A percentile compares a stretch with the other conserved stretches of the same genome.
phyloP scores from a whole-genome alignment of 805 yeast genomes.

The Yamadazyma sp. region DNA sequence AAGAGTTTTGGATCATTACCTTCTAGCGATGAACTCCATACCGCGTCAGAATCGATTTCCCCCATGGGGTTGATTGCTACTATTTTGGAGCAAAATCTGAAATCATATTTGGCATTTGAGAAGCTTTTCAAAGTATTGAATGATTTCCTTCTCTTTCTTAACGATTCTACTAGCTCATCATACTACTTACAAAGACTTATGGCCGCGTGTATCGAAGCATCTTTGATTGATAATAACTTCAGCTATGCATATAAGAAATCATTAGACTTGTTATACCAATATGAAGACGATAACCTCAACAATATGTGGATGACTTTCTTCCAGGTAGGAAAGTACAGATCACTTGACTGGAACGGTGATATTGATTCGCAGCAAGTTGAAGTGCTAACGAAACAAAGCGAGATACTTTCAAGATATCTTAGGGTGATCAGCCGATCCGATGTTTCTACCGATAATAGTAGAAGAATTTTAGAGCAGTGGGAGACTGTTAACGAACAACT shows the following conservation, averaged over 20 bases:
- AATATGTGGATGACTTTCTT: conserved; percentile 69
- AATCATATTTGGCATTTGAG: conserved; percentile 46
- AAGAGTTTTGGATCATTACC: conserved; percentile 22
- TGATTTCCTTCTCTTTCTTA: conserved; percentile 43
- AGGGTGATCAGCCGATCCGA: conserved; percentile 26
- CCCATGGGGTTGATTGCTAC: conserved; percentile 39
- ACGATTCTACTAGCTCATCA: conserved; percentile 16
- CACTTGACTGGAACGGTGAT: conserved; percentile 27
- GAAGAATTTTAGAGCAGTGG: conserved; percentile 64
- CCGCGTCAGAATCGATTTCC: conserved; percentile 17
- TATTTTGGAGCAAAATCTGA: conserved; percentile 54
- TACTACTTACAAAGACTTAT: conserved; percentile 33
- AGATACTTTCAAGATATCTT: conserved; percentile 52
- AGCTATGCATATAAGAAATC: conserved; percentile 51
- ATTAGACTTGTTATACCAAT: conserved; percentile 33
- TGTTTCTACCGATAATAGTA: conserved; percentile 50
- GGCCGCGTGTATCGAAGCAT: conserved; percentile 62
- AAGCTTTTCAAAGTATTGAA: conserved; percentile 41
- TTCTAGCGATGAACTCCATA: conserved; percentile 13
- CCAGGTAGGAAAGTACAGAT: conserved; percentile 62
- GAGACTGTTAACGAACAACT: conserved; percentile 39
- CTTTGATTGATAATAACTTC: conserved; percentile 64
- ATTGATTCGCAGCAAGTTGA: conserved; percentile 18
- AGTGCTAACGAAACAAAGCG: conserved; percentile 49
- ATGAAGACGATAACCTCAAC: conserved; percentile 18